Conservation (phyloP, 2,329 filamentous ascomycete genomes). For the Stromatinia cepivora region DNA sequence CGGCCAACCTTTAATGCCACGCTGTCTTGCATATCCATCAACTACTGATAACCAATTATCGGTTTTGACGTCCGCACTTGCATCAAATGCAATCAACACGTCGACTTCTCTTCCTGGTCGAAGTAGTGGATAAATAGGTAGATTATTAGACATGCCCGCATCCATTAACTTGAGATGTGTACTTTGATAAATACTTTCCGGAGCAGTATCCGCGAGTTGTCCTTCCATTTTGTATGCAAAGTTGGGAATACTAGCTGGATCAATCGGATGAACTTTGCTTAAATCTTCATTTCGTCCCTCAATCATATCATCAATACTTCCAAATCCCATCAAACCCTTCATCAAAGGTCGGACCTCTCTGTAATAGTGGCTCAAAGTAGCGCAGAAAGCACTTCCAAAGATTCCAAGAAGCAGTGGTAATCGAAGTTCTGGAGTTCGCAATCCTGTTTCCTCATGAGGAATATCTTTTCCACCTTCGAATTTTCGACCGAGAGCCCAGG, state of each 20-base stretch:
- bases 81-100: slow-evolving; percentile 89
- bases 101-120: slow-evolving; percentile 87
- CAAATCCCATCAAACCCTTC: slow-evolving; percentile 71
- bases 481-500: slow-evolving; percentile 84
- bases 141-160: slow-evolving; percentile 97
- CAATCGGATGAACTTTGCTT: slow-evolving; percentile 90
- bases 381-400: slow-evolving; percentile 97
- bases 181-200: slow-evolving; percentile 69
- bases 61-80: slow-evolving; percentile 82
- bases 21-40: slow-evolving; percentile 88
- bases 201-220: slow-evolving; percentile 72
- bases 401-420: slow-evolving; percentile 85
- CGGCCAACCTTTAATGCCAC: slow-evolving; percentile 92
- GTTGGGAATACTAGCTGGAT: slow-evolving; percentile 88
- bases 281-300: slow-evolving; percentile 80
- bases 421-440: slow-evolving; percentile 78
- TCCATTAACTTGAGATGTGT: slow-evolving; percentile 87
- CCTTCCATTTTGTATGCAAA: slow-evolving; percentile 80
- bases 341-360: slow-evolving; percentile 86
- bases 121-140: slow-evolving; percentile 92
- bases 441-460: slow-evolving; percentile 63
- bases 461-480: slow-evolving; percentile 73
- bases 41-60: slow-evolving; percentile 96
- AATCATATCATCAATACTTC: slow-evolving; percentile 77
- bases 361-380: slow-evolving; percentile 94